Evolutionary conservation across 2,329 filamentous ascomycete species (phyloP), one percentile per base, ranked within the genome.

Genomic region (Penicillium rolfsii): DNA sequence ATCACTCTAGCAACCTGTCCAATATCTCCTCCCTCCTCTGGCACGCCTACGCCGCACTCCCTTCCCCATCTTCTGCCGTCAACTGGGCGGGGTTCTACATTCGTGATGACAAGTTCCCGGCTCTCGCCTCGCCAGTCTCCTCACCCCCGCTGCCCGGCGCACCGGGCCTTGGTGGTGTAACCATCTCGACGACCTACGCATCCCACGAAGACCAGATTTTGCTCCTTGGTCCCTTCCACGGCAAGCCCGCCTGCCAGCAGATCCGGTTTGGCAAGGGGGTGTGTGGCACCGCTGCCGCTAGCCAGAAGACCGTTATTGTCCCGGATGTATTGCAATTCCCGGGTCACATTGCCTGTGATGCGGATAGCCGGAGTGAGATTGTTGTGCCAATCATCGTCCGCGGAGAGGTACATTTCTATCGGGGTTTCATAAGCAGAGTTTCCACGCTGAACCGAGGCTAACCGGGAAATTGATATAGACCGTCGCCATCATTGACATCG

Each of bases 61-160:
- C 79, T 0, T 48, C 71, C 3, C 78, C 80, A 2, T 79, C 77
- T 5, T 72, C 72, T n/a, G 66, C 73, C 49, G 79, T 82, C 41
- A 82, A 82, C 68, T 82, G 80, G 80, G 73, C 79, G 5, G 80
- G 80, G 3, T 81, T 82, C 74, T 82, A 81, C 65, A 74, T 81
- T 50, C 73, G 78, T 54, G 71, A 74, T 52, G 77, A 79, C 64
- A 78, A 78, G 61, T 79, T 79, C 65, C 77, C 76, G 28, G 64
- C 65, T 5, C 67, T 71, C 26, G 63, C 67, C 9, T 66, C 67
- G 4, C 55, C 70, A 9, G 33, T 67, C 43, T 69, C 67, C 7
- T 70, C 68, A 3, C 62, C 67, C 8, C 67, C 67, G 8, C 46
- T 68, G 16, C n/a, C 52, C n/a, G 63, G 60, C 19, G 50, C 46